Base-by-base conservation (phyloP, 139 green algal species). In the Chlamydomonas sphaeroides region DNA sequence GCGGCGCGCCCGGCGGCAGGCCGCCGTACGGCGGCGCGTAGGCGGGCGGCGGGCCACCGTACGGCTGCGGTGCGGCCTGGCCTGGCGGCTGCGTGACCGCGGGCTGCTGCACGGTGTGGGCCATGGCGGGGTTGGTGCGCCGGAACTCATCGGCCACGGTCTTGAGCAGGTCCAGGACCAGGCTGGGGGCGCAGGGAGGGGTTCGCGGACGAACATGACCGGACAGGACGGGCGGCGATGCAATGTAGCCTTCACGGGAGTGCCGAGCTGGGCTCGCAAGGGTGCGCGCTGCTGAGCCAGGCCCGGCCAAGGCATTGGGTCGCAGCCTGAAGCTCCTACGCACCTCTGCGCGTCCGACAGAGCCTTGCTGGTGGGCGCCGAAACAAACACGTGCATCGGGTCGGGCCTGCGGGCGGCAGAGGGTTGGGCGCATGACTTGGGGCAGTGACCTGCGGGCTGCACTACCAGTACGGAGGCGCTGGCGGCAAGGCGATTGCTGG, bases 121-220 rank as follows among this genome's bases (percentile, higher is more conserved):
- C 83, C 45, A 78, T 38, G 36, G 80, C 8, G 45, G 83, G 83
- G 59, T 88, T 32, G 57, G 18, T 21, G 20, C 53, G 45, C 30
- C 77, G 62, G 45, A 81, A 75, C 14, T 84, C 68, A 28, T 84
- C 76, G 35, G 49, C 75, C 26, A 84, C 68, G 42, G 83, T 88
- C 25, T 61, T 68, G 15, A 88, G 49, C 59, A 88, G 75, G 83
- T 88, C 83, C 45, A 81, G 21, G 3, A 75, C 36, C 6, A 88
- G 83, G 26, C 83, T 88, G 75, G 7, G 33, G 3, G 74, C n/a
- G n/a, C n/a, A n/a, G n/a, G n/a, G n/a, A n/a, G n/a, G n/a, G n/a
- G n/a, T n/a, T n/a, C n/a, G n/a, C n/a, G n/a, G n/a, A n/a, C n/a
- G n/a, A n/a, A n/a, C n/a, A n/a, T n/a, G n/a, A n/a, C n/a, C n/a